Evolutionary conservation across 83 land plant species (phyloP).

Genomic region (Thuja plicata): DNA sequence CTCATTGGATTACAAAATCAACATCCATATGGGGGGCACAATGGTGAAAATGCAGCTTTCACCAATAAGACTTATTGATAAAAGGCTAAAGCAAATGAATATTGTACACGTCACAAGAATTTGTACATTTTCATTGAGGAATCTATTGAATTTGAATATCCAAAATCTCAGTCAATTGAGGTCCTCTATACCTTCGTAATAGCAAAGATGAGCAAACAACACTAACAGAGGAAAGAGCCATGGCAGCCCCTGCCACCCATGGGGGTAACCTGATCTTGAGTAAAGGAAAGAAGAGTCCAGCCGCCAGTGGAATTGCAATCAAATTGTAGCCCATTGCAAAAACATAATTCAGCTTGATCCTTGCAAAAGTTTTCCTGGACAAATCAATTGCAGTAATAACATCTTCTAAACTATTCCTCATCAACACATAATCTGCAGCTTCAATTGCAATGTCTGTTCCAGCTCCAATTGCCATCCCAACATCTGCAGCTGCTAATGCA

Average conservation of each 20-base stretch:
- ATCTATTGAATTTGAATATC: constrained; percentile 13
- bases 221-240: constrained; percentile 93
- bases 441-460: constrained; percentile 98
- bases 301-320: constrained; percentile 86
- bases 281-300: constrained; percentile 79
- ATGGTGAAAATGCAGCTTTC: neutral
- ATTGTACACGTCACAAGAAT: constrained; percentile 10
- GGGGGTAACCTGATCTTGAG: constrained; percentile 74
- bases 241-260: constrained; percentile 94
- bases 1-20: neutral
- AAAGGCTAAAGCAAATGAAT: constrained; percentile 7
- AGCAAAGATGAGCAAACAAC: constrained; percentile 94
- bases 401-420: constrained; percentile 90
- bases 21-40: neutral
- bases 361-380: constrained; percentile 80
- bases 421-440: constrained; percentile 91
- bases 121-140: neutral
- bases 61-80: constrained; percentile 7
- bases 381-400: constrained; percentile 95
- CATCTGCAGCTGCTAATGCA: constrained; percentile 95
- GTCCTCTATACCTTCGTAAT: constrained; percentile 71
- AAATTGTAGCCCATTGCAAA: constrained; percentile 98
- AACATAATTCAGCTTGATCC: constrained; percentile 77
- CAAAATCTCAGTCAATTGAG: constrained; percentile 27
- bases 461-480: constrained; percentile 95